phyloP scores from a whole-genome alignment of 192 early-diverging fungal species.

The Allomyces macrogynus region DNA sequence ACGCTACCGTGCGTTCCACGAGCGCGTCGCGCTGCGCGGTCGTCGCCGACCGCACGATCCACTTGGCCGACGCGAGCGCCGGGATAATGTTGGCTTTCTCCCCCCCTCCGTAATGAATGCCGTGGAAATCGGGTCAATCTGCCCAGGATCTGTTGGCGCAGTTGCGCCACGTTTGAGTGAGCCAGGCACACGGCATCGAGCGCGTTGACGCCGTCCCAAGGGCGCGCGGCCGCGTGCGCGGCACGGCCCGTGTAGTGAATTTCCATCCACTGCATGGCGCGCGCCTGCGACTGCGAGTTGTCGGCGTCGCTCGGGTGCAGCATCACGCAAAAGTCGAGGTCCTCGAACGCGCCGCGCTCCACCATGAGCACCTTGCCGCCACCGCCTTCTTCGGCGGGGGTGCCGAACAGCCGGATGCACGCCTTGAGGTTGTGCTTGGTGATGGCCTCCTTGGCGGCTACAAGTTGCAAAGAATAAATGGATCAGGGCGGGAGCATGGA shows the following conservation, averaged over 20 bases:
- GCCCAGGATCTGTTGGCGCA: slow-evolving; percentile 56
- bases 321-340: slow-evolving; percentile 57
- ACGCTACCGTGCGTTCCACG: slow-evolving; percentile 22
- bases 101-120: slow-evolving; percentile 63
- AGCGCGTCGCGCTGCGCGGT: slow-evolving; percentile 23
- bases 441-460: slow-evolving; percentile 17
- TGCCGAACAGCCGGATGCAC: slow-evolving; percentile 49
- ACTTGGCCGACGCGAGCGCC: slow-evolving; percentile 30
- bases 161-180: slow-evolving; percentile 38
- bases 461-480: too few relatives aligned
- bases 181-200: slow-evolving; percentile 49
- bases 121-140: slow-evolving; percentile 46
- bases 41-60: slow-evolving; percentile 34
- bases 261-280: slow-evolving; percentile 16
- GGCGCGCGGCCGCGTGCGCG: slow-evolving; percentile 46
- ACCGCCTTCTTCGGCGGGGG: slow-evolving; percentile 39
- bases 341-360: slow-evolving; percentile 44
- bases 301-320: slow-evolving; percentile 39
- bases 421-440: slow-evolving; percentile 22
- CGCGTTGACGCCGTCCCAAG: slow-evolving; percentile 49
- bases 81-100: slow-evolving; percentile 39
- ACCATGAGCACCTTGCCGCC: slow-evolving; percentile 58
- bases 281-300: slow-evolving; percentile 24
- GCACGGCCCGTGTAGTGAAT: slow-evolving; percentile 52
- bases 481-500: too few relatives aligned